Evolutionary conservation across 2,329 filamentous ascomycete species (phyloP).

Genomic region (Xylaria hypoxylon): DNA sequence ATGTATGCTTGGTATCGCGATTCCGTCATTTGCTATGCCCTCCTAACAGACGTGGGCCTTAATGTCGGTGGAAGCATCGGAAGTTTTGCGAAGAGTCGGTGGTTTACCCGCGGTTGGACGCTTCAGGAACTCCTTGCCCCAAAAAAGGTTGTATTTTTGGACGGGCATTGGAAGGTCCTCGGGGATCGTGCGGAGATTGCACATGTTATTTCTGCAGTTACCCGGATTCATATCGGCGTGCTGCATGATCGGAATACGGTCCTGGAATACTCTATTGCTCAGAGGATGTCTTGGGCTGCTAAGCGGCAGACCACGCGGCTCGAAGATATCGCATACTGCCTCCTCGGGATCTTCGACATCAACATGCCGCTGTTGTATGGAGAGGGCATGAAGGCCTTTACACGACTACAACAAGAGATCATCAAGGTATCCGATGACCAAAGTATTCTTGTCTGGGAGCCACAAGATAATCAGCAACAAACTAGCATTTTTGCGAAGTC

Average conservation of each 20-base stretch:
- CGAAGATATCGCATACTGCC: slow-evolving; percentile 59
- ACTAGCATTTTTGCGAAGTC: slow-evolving; percentile 35
- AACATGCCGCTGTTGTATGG: slow-evolving; percentile 60
- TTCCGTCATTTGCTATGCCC: slow-evolving; percentile 51
- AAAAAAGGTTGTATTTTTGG: slow-evolving; percentile 42
- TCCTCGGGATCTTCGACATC: slow-evolving; percentile 58
- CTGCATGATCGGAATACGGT: slow-evolving; percentile 40
- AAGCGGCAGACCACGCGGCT: slow-evolving; percentile 48
- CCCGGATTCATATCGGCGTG: slow-evolving; percentile 40
- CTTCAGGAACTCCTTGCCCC: slow-evolving; percentile 47
- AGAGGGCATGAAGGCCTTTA: slow-evolving; percentile 51
- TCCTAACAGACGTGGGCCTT: slow-evolving; percentile 48
- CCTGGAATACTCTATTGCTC: slow-evolving; percentile 47
- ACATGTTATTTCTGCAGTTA: slow-evolving; percentile 27
- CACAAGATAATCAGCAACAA: background rate
- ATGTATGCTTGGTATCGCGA: slow-evolving; percentile 53
- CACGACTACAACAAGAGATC: slow-evolving; percentile 53
- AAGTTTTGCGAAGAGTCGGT: slow-evolving; percentile 39
- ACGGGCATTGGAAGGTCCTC: slow-evolving; percentile 34
- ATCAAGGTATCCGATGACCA: slow-evolving; percentile 48
- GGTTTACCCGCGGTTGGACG: slow-evolving; percentile 49
- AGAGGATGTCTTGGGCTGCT: slow-evolving; percentile 57
- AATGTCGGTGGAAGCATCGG: background rate
- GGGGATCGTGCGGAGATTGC: slow-evolving; percentile 33
- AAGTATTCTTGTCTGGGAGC: slow-evolving; percentile 49